Base-by-base conservation (phyloP, 2,329 filamentous ascomycete genomes). In the Fusarium irregulare region DNA sequence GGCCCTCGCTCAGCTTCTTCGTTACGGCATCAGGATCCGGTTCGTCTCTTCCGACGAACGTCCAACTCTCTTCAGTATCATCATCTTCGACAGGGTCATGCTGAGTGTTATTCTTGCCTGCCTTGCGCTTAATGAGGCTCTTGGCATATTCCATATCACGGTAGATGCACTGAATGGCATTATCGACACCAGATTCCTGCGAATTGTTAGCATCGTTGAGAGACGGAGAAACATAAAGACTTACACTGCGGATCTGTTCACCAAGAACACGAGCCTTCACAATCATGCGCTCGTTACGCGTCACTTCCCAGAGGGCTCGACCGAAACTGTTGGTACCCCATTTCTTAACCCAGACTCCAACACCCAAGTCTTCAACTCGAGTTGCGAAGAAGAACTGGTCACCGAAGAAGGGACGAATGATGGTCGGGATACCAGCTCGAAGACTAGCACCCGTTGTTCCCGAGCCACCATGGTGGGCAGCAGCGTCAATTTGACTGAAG, bases 301-400 rank as follows among this genome's bases (percentile, higher is more conserved):
- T 97, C 5, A 92, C 94, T 77, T 97, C 92, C 94, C 94, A 98
- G 10, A 99, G 82, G 0, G 95, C 94, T 61, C 93, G 87, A 18
- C 93, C 92, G 73, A 99, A 95, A 40, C 91, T 88, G 70, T 89
- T 92, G n/a, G 93, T 91, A 23, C 96, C 97, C 83, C 97, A 89
- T 80, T 93, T 96, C 83, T 92, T 94, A 74, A 99, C 85, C 76
- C 91, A 93, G 21, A 97, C 90, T 1, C 96, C 96, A 4, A 98
- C 96, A 1, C 96, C 95, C 8, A 99, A 85, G 76, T 98, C 95
- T 78, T 98, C 94, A 2, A 98, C 92, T 6, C 96, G 88, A 30
- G 86, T 88, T 9, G 94, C 96, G 75, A 97, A 98, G 84, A 99
- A 99, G 85, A 92, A 98, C 78, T 99, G 96, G 75, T 99, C 96